Base-by-base conservation (phyloP, 2,329 filamentous ascomycete species). In the Zymoseptoria tritici region DNA sequence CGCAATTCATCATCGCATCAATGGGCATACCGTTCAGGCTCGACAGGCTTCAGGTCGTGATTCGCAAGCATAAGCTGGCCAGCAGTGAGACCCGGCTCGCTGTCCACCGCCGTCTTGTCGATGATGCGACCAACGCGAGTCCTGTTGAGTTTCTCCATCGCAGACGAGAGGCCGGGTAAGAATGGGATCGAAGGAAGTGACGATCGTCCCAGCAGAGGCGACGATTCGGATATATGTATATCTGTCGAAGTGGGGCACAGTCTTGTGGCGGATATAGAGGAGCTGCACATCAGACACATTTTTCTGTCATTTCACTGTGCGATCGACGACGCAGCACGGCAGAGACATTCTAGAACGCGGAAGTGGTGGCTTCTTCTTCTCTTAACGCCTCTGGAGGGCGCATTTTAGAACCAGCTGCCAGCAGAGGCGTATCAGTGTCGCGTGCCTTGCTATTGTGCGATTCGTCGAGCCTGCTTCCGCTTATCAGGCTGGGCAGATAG, bases 11-110 rank as follows among this genome's bases (percentile, higher is more conserved):
- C 13, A n/a, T n/a, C 36, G 36, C 16, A 46, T 46, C 36, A n/a
- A 46, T 16, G 6, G 36, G 36, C 36, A 46, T 19, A 53, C 52
- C 20, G 84, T 64, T 84, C 85, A 16, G 85, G 85, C 72, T 95
- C 91, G 56, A 97, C 90, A 69, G 85, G 74, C 59, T 71, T 69
- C 56, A 68, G 56, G 59, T 70, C 67, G 31, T 90, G 77, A 74
- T 96, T 96, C 66, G 85, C 89, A 72, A 97, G 82, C 87, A 96
- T 91, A 66, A 95, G 79, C 78, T 96, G 90, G 16, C 86, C 83
- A 57, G 82, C 86, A 7, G 86, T 89, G 69, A 97, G 81, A 52
- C 90, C 90, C 1, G 87, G 84, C 74, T 96, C 91, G 57, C 83
- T 78, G 58, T 88, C 81, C 60, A 94, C 89, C 52, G 88, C 85